Percentiles rank a stretch among this genome's conserved stretches.
Conservation (phyloP, 2,329 filamentous ascomycete genomes). For the Escovopsis sp. region DNA sequence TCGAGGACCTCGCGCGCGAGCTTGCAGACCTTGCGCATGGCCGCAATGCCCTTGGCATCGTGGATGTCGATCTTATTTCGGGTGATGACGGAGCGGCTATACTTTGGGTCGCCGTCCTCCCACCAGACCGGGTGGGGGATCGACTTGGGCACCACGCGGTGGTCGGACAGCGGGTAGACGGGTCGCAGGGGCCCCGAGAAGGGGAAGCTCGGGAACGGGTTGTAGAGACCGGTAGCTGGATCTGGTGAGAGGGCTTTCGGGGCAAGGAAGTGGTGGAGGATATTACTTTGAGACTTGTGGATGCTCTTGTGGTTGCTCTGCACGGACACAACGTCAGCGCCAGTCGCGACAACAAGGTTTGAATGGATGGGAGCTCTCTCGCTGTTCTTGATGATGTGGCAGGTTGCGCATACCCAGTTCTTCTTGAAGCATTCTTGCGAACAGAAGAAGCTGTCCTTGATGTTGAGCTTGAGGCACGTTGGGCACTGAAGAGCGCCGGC, state of each 20-base stretch:
- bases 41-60: constrained; percentile 65
- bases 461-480: constrained; percentile 79
- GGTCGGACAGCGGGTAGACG: constrained; percentile 68
- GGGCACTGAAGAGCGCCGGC: constrained; percentile 83
- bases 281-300: constrained; percentile 59
- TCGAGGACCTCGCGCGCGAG: constrained; percentile 85
- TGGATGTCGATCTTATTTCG: constrained; percentile 74
- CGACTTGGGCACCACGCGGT: constrained; percentile 58
- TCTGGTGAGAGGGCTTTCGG: constrained; percentile 80
- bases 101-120: constrained; percentile 59
- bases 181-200: constrained; percentile 74
- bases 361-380: neutral
- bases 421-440: constrained; percentile 98
- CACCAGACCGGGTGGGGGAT: constrained; percentile 84
- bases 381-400: neutral
- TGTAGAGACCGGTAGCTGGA: constrained; percentile 78
- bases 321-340: constrained; percentile 7
- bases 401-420: constrained; percentile 64
- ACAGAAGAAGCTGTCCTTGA: constrained; percentile 89
- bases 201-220: constrained; percentile 79
- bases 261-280: constrained; percentile 58
- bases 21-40: constrained; percentile 84
- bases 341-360: no score
- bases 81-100: constrained; percentile 44
- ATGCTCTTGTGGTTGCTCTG: constrained; percentile 63